Percentiles rank a stretch among this genome's conserved stretches.
phyloP scores from a whole-genome alignment of 2,329 filamentous ascomycete species.

The Penicillium sclerotigenum region DNA sequence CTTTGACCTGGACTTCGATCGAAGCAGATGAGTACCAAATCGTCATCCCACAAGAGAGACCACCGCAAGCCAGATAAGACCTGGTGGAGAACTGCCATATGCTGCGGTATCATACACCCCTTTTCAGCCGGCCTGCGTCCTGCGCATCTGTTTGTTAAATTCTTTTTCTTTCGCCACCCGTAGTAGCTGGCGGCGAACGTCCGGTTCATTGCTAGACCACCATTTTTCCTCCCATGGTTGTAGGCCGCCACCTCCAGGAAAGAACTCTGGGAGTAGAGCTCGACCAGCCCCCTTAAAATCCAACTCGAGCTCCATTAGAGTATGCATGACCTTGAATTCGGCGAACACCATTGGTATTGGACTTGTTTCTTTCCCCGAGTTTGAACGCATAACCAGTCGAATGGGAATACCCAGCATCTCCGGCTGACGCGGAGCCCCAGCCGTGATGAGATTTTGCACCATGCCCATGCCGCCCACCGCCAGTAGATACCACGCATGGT shows the following conservation, averaged over 20 bases:
- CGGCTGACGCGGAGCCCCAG: not conserved
- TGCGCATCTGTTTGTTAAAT: not conserved
- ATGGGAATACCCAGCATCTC: not conserved
- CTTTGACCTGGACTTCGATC: not conserved
- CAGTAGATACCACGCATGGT: slow-evolving; percentile 43
- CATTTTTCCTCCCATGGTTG: not conserved
- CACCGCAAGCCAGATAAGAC: not conserved
- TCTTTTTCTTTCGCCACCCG: not conserved
- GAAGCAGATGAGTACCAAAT: not conserved
- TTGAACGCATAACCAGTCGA: not conserved
- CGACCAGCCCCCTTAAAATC: not conserved
- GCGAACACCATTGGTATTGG: not conserved
- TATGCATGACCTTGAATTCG: not conserved
- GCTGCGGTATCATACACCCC: not conserved
- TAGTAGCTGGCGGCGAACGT: not conserved
- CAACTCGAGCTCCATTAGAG: not conserved
- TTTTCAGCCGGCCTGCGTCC: not conserved
- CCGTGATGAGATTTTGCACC: slow-evolving; percentile 1
- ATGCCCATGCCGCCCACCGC: slow-evolving; percentile 36
- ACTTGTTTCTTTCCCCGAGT: not conserved
- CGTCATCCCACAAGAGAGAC: not conserved
- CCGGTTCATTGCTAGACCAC: not conserved
- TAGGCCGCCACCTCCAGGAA: not conserved
- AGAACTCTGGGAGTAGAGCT: not conserved
- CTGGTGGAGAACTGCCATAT: not conserved